Conservation (phyloP, 352 stramenopile genomes). For the Phytopythium kandeliae region DNA sequence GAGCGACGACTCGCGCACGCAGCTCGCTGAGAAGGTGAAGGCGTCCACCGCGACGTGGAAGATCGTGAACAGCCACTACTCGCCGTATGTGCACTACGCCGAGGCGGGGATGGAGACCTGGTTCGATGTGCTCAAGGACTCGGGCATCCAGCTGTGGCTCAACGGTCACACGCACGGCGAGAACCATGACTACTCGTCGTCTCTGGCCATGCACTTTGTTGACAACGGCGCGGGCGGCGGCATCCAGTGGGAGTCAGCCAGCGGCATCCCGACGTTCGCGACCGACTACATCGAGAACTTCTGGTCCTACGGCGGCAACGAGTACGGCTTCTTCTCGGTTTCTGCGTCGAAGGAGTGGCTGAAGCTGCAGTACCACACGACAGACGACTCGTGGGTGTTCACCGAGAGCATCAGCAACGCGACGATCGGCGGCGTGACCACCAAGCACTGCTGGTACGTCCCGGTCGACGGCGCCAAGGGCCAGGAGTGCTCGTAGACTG, state of each 20-base stretch:
- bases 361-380: slow-evolving; percentile 64
- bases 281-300: slow-evolving; percentile 44
- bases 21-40: slow-evolving; percentile 40
- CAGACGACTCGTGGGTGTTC: slow-evolving; percentile 60
- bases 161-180: slow-evolving; percentile 75
- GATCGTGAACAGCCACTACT: slow-evolving; percentile 85
- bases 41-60: slow-evolving; percentile 76
- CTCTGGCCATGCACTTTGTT: slow-evolving; percentile 52
- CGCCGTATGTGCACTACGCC: slow-evolving; percentile 66
- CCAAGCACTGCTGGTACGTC: slow-evolving; percentile 80
- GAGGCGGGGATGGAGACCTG: slow-evolving; percentile 49
- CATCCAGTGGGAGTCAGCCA: slow-evolving; percentile 75
- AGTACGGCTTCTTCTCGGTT: slow-evolving; percentile 72
- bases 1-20: slow-evolving; percentile 62
- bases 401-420: slow-evolving; percentile 38
- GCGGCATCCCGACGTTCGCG: slow-evolving; percentile 55
- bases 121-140: slow-evolving; percentile 43
- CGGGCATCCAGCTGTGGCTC: slow-evolving; percentile 58
- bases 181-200: slow-evolving; percentile 60
- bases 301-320: slow-evolving; percentile 57
- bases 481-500: slow-evolving; percentile 19
- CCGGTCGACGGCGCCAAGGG: slow-evolving; percentile 27
- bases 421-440: slow-evolving; percentile 41
- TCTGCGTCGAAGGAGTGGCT: slow-evolving; percentile 57
- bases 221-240: slow-evolving; percentile 75